Conservation (phyloP, 2,329 filamentous ascomycete genomes). For the Septoria linicola region DNA sequence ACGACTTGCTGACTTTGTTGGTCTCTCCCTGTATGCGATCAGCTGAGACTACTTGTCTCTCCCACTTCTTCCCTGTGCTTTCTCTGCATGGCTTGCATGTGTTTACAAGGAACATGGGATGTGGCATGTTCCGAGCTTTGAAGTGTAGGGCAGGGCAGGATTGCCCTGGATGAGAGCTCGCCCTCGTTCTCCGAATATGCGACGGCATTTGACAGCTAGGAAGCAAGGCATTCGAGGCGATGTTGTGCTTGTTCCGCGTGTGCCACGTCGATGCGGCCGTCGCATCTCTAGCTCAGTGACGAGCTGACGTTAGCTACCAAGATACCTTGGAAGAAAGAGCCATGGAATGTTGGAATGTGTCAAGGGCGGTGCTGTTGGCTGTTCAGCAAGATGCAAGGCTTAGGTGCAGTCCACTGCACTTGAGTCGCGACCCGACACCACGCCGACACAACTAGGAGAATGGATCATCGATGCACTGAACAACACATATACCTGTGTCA, state of each 20-base stretch:
- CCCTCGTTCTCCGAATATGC: conserved; percentile 2
- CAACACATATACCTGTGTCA: too few relatives aligned
- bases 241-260: neutral
- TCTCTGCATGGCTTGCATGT: conserved; percentile 3
- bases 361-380: too few relatives aligned
- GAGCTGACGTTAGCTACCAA: neutral
- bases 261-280: neutral
- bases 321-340: too few relatives aligned
- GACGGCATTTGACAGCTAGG: neutral
- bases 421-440: too few relatives aligned
- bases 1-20: neutral
- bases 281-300: neutral
- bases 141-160: neutral
- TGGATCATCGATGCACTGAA: too few relatives aligned
- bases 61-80: neutral
- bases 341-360: too few relatives aligned
- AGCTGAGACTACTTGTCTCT: neutral
- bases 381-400: too few relatives aligned
- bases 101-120: conserved; percentile 1
- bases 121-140: neutral
- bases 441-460: too few relatives aligned
- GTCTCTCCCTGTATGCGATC: neutral
- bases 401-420: too few relatives aligned
- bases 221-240: neutral
- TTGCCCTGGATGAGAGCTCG: neutral